Evolutionary conservation across 2,329 filamentous ascomycete genomes (phyloP), one percentile per base, ranked within the genome.

Genomic region (Exserohilum rostratum): DNA sequence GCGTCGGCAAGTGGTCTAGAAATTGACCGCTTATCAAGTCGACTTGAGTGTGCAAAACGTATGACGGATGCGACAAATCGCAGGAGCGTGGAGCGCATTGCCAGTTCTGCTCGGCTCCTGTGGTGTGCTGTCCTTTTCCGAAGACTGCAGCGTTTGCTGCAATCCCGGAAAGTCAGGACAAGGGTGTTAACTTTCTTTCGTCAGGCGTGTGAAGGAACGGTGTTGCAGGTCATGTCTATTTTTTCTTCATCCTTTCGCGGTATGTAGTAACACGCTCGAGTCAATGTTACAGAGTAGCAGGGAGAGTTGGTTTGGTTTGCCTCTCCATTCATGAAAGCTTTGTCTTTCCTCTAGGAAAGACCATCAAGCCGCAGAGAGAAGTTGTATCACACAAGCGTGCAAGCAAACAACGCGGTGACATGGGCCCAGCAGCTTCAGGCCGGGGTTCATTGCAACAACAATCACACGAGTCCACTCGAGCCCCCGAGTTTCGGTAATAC

Each of bases 251-350:
- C 56, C 58, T 61, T 62, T 53, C 52, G 47, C 33, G 59, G 61
- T 67, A 68, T 67, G 66, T 68, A 68, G 66, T 55, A 65, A 65
- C 56, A 62, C 55, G 46, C 47, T 48, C 46, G 25, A 50, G 48
- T 57, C 37, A 42, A 55, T 46, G 42, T 51, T 42, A 55, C 33
- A 46, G 25, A 55, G 43, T 39, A 35, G 37, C 35, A 55, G 50
- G 29, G 39, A 45, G 30, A 39, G 34, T 30, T 9, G 38, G 39
- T n/a, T 42, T 29, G 39, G 20, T 29, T 42, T 42, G 25, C 39
- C 39, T 42, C 39, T 42, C 27, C 39, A 10, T 15, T 42, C 39
- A 42, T 42, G 39, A 42, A 42, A 46, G 17, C 44, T 35, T n/a
- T 7, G 20, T 5, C 25, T 46, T 46, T 34, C 18, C 17, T 10